Conservation (phyloP, 495 filamentous ascomycete genomes). For the Hyaloscypha bicolor region DNA sequence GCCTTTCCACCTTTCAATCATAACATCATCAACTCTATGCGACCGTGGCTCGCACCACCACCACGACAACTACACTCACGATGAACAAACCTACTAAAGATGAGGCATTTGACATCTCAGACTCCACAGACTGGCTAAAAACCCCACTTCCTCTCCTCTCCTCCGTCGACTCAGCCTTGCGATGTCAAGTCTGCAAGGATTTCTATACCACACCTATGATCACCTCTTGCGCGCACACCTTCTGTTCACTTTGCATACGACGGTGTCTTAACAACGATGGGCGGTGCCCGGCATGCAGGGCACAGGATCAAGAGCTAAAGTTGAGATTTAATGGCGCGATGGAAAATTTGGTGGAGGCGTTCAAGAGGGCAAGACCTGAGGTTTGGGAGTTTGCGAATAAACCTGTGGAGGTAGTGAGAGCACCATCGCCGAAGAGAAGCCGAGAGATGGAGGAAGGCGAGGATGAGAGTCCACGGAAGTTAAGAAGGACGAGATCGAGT, state of each 20-base stretch:
- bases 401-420: constrained; percentile 26
- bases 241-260: constrained; percentile 95
- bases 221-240: constrained; percentile 92
- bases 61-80: neutral
- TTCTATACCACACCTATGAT: constrained; percentile 93
- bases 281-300: constrained; percentile 83
- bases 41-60: neutral
- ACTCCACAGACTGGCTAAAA: constrained; percentile 91
- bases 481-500: constrained; percentile 49
- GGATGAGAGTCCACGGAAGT: constrained; percentile 33
- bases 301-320: constrained; percentile 76
- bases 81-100: constrained; percentile 23
- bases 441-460: constrained; percentile 45
- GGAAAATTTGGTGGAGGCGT: constrained; percentile 82
- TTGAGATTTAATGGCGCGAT: constrained; percentile 81
- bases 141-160: constrained; percentile 74
- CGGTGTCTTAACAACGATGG: constrained; percentile 77
- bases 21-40: neutral
- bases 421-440: constrained; percentile 19
- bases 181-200: constrained; percentile 97
- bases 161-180: constrained; percentile 80
- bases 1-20: neutral
- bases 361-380: constrained; percentile 62
- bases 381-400: constrained; percentile 63
- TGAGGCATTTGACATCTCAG: constrained; percentile 64